These are phyloP conservation scores for Ascochyta lentis DNA, from an alignment of 2,329 filamentous ascomycete genomes.

Conservation along the genomic window DNA sequence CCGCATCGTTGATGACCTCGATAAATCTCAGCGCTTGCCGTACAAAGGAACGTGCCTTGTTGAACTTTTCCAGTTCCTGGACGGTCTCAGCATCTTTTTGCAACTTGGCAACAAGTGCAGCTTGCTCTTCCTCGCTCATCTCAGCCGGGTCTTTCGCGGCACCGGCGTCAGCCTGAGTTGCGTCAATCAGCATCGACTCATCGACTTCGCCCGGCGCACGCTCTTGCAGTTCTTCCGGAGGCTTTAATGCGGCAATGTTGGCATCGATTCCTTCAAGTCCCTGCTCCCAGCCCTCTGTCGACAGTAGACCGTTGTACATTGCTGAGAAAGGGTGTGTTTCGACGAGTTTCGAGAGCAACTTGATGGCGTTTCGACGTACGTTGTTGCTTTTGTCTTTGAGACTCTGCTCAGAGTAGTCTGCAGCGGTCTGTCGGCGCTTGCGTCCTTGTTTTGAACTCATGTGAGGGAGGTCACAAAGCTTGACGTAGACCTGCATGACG, in stretches of 20 bases:
- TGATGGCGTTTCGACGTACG: constrained; percentile 92
- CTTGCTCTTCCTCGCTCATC: constrained; percentile 81
- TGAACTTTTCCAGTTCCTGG: constrained; percentile 85
- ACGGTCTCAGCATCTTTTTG: constrained; percentile 87
- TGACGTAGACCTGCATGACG: constrained; percentile 90
- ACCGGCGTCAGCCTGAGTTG: constrained; percentile 72
- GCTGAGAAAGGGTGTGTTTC: constrained; percentile 84
- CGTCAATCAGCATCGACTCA: constrained; percentile 81
- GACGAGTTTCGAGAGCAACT: constrained; percentile 84
- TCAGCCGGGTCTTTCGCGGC: constrained; percentile 61
- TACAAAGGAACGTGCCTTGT: constrained; percentile 88
- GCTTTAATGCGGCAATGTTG: constrained; percentile 81
- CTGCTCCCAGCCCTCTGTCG: constrained; percentile 82
- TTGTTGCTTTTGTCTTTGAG: constrained; percentile 98
- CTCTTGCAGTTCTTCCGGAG: constrained; percentile 76
- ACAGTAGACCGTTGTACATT: constrained; percentile 75
- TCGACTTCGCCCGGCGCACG: constrained; percentile 73
- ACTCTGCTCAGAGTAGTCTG: constrained; percentile 86
- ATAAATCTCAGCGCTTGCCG: constrained; percentile 94
- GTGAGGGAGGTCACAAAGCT: constrained; percentile 83
- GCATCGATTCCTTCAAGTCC: constrained; percentile 82
- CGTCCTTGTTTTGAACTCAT: constrained; percentile 71
- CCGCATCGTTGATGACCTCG: constrained; percentile 84
- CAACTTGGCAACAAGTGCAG: constrained; percentile 76
- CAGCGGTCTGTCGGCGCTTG: constrained; percentile 85